Conservation (phyloP, 176 grass and related monocot genomes). For the Dactylis glomerata region DNA sequence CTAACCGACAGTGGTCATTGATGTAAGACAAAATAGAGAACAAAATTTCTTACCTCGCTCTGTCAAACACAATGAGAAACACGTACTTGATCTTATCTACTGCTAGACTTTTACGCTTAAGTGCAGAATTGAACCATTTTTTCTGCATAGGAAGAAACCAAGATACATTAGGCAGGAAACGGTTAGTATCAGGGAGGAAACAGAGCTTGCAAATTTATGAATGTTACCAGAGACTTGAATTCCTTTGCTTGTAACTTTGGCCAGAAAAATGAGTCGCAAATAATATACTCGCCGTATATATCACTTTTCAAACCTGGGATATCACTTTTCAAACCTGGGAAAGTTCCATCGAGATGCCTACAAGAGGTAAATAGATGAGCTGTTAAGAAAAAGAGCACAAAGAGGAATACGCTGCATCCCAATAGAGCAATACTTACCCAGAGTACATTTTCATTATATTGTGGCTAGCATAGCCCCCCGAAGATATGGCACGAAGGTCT, state of each 20-base stretch:
- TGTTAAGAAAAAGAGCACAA: not conserved
- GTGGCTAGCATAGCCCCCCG: not conserved
- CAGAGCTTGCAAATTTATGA: not conserved
- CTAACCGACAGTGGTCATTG: too few species aligned
- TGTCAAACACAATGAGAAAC: not conserved
- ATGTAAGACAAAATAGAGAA: not conserved
- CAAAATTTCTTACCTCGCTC: not conserved
- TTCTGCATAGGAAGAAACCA: not conserved
- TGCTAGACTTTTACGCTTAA: not conserved
- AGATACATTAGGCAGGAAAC: not conserved
- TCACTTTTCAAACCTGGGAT: not conserved
- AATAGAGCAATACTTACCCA: not conserved
- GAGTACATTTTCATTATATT: not conserved
- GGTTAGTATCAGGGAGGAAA: not conserved
- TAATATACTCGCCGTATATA: not conserved
- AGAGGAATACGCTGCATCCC: not conserved
- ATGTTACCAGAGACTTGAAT: not conserved
- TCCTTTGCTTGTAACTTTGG: rapidly evolving
- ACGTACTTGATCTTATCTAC: not conserved
- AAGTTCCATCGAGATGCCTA: not conserved
- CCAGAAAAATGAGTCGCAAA: not conserved
- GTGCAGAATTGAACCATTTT: not conserved
- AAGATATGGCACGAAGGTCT: not conserved
- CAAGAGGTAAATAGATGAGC: not conserved
- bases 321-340: too few species aligned